Conservation (phyloP, 495 filamentous ascomycete species). For the Baudoinia panamericana region DNA sequence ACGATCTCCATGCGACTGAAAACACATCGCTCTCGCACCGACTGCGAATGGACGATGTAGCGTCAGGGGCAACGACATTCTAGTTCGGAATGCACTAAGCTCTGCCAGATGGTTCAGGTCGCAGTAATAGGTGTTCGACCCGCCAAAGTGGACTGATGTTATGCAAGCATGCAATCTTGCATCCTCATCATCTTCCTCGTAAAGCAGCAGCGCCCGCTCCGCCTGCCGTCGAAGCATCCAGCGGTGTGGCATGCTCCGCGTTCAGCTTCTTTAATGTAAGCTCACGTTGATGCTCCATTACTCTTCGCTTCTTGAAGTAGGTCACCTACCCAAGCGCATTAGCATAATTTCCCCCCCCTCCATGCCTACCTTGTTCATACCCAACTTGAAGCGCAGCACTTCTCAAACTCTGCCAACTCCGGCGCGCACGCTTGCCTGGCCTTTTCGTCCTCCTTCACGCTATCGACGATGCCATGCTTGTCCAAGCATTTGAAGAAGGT, state of each 20-base stretch:
- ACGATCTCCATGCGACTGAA: no score
- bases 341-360: constrained; percentile 1
- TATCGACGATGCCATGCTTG: constrained; percentile 64
- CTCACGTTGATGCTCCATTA: constrained; percentile 79
- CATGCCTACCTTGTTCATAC: constrained; percentile 32
- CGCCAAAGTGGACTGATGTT: neutral
- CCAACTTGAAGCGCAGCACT: constrained; percentile 68
- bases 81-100: no score
- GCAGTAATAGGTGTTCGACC: no score
- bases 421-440: constrained; percentile 52
- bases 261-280: constrained; percentile 64
- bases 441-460: constrained; percentile 56
- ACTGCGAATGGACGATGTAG: no score
- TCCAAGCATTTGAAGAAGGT: constrained; percentile 77
- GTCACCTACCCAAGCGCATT: constrained; percentile 49
- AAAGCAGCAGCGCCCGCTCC: neutral
- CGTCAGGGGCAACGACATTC: no score
- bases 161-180: no score
- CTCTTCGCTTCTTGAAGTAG: constrained; percentile 92
- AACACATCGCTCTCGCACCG: no score
- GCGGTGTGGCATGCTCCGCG: constrained; percentile 51
- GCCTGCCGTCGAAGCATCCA: constrained; percentile 2
- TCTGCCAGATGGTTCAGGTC: no score
- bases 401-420: constrained; percentile 55
- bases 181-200: neutral